Conservation (phyloP, 1,284 basidiomycete genomes). For the Ceratorhiza oryzae-sativae region DNA sequence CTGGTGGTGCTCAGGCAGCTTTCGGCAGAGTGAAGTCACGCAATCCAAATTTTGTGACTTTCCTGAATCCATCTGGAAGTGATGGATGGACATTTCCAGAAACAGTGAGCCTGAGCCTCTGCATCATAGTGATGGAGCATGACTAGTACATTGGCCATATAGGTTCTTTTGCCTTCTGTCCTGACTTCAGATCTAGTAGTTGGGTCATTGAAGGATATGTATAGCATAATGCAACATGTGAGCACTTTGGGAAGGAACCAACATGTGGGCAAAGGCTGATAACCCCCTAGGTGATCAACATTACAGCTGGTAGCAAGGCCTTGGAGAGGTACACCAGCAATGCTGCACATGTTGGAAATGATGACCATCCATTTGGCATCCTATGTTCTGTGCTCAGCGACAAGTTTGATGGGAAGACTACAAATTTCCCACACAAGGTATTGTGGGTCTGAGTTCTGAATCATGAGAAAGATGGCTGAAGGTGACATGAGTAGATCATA, state of each 20-base stretch:
- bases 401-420: not conserved
- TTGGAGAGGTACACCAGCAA: not conserved
- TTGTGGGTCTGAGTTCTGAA: too few relatives aligned
- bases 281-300: not conserved
- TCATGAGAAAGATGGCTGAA: too few relatives aligned
- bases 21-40: not conserved
- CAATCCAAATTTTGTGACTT: not conserved
- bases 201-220: not conserved
- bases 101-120: not conserved
- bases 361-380: not conserved
- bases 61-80: not conserved
- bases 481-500: too few relatives aligned
- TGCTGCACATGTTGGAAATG: not conserved
- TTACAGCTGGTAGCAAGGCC: not conserved
- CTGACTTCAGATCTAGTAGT: not conserved
- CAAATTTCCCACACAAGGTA: constrained; percentile 4
- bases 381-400: not conserved
- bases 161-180: not conserved
- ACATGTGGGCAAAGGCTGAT: too few relatives aligned
- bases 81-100: not conserved
- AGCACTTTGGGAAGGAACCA: too few relatives aligned
- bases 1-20: not conserved
- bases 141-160: too few relatives aligned
- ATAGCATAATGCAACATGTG: not conserved
- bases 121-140: too few relatives aligned